Evolutionary conservation across 352 stramenopile species (phyloP), one percentile per base, ranked within the genome.

Genomic region (Phytopythium montanum): DNA sequence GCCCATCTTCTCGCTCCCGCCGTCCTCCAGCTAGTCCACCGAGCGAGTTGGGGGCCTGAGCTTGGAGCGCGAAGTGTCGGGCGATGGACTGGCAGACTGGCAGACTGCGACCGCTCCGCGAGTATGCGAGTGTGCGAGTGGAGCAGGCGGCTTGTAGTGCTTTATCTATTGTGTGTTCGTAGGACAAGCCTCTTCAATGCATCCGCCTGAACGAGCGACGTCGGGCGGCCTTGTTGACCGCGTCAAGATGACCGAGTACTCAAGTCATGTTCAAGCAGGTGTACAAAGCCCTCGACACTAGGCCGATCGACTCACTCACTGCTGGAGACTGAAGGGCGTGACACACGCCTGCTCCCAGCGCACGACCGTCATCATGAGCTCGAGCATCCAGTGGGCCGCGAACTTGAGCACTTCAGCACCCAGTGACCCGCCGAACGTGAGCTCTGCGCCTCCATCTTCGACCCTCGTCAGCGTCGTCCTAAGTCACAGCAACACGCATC

Each of bases 311-410:
- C 48, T 55, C 52, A 58, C 52, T 55, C 52, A 58, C 52, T 70
- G 59, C 56, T 67, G 68, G 53, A 89, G 78, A 39, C 80, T 75
- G 53, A 88, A 60, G 1, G 80, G 80, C 19, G 74, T 72, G 14
- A 88, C 59, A 51, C 73, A 84, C 8, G 73, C 69, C 42, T 76
- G 86, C 50, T 90, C 80, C 78, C 80, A 88, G 33, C 78, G 73
- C 44, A 90, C 69, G 41, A 87, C 76, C 5, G 75, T 87, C 74
- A 88, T 84, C 38, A 85, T 77, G 61, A 90, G 74, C 68, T 90
- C 78, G n/a, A 90, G 73, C 78, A 88, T 87, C 78, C 80, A 90
- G 55, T 87, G 76, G 41, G 75, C 70, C 5, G 77, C 77, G 19
- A 87, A 88, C 55, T 85, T 87, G 62, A 87, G 72, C 38, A 81